These are phyloP conservation scores for Polychaeton citri DNA, from an alignment of 2,329 filamentous ascomycete genomes.

Conservation along the genomic window DNA sequence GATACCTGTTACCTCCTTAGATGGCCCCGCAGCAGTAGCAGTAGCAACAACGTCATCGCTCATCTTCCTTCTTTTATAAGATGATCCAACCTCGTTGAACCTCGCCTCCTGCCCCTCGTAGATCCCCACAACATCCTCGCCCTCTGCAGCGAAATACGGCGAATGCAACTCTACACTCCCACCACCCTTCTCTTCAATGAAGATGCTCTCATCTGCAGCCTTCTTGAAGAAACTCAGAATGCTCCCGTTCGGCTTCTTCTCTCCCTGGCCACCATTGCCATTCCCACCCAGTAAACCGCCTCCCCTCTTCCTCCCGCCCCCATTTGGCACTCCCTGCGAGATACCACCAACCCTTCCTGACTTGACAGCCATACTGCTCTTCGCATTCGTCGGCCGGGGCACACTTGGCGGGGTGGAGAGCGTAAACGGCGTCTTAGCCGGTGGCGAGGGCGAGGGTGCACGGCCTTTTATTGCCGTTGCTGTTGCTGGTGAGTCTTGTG, in stretches of 20 bases:
- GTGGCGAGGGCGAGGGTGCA: slow-evolving; percentile 34
- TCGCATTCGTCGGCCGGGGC: slow-evolving; percentile 17
- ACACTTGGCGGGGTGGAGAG: slow-evolving; percentile 18
- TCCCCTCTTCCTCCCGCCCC: slow-evolving; percentile 21
- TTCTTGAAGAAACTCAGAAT: slow-evolving; percentile 44
- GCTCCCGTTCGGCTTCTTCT: slow-evolving; percentile 31
- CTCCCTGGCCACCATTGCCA: too few species aligned
- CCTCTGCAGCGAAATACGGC: slow-evolving; percentile 4
- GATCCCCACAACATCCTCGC: slow-evolving; percentile 11
- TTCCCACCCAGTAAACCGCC: too few species aligned
- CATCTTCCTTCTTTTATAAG: slow-evolving; percentile 29
- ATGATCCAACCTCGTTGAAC: slow-evolving; percentile 30
- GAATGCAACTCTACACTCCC: slow-evolving; percentile 2
- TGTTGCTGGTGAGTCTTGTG: slow-evolving; percentile 19
- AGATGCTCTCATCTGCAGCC: slow-evolving; percentile 26
- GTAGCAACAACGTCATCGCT: slow-evolving; percentile 19
- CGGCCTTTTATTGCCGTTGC: slow-evolving; percentile 37
- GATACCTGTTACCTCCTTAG: slow-evolving; percentile 1
- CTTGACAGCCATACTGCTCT: slow-evolving; percentile 15
- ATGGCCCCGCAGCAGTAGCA: slow-evolving; percentile 15
- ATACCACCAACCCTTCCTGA: slow-evolving; percentile 12
- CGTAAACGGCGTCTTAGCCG: slow-evolving; percentile 16
- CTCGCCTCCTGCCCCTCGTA: slow-evolving; percentile 19
- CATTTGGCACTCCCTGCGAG: slow-evolving; percentile 19
- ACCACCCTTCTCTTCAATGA: slow-evolving; percentile 19